A percentile compares a stretch with the other conserved stretches of the same genome.
These are phyloP conservation scores for Metschnikowia corniflorae DNA, from an alignment of 805 yeast genomes.

Conservation along the genomic window DNA sequence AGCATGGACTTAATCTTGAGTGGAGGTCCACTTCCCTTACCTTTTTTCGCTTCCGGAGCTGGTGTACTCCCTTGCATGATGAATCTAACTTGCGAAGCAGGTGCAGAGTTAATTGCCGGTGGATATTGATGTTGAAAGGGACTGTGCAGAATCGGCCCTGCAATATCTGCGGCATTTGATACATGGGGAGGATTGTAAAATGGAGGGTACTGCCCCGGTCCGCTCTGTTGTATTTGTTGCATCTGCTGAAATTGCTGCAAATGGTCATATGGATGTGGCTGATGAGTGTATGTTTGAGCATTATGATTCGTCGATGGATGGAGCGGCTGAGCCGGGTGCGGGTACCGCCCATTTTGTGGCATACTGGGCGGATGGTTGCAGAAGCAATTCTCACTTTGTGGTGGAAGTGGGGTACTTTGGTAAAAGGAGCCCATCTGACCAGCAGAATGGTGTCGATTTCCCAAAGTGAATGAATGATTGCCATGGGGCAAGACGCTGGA, in stretches of 20 bases:
- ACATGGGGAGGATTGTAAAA: no score
- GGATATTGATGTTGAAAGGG: no score
- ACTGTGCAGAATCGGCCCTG: no score
- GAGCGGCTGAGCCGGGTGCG: not conserved
- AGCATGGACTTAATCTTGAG: constrained; percentile 40
- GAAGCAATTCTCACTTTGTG: not conserved
- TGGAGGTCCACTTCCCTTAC: constrained; percentile 13
- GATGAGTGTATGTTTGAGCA: not conserved
- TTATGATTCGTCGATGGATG: not conserved
- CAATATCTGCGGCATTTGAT: not conserved
- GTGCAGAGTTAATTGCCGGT: constrained; percentile 19
- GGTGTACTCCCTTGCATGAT: not conserved
- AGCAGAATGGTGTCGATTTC: constrained; percentile 16
- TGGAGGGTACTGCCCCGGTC: no score
- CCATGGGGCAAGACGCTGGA: constrained; percentile 1
- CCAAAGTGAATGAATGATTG: constrained; percentile 4
- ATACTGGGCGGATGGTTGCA: not conserved
- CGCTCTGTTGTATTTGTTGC: not conserved
- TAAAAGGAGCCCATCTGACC: constrained; percentile 13
- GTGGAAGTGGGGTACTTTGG: not conserved
- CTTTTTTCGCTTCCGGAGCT: constrained; percentile 6
- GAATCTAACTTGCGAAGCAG: constrained; percentile 20
- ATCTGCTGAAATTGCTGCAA: not conserved
- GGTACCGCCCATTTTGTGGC: not conserved
- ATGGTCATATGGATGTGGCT: no score